A percentile compares a stretch with the other conserved stretches of the same genome.
Conservation (phyloP, 179 eudicot species). For the Silene noctiflora region DNA sequence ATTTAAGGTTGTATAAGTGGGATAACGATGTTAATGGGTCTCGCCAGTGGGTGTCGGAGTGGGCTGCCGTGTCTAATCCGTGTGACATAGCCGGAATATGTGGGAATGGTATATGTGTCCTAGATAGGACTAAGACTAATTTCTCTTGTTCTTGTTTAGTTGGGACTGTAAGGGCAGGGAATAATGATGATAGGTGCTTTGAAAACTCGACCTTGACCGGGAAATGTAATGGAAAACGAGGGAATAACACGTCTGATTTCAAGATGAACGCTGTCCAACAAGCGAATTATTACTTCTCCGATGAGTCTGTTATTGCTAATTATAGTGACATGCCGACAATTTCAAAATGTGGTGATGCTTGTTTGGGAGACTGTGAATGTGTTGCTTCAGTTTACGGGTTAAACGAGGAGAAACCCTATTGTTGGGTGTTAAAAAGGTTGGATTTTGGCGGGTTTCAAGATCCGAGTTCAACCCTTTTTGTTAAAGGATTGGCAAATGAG, state of each 20-base stretch:
- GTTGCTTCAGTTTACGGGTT: constrained; percentile 86
- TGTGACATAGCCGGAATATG: constrained; percentile 84
- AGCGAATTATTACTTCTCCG: constrained; percentile 60
- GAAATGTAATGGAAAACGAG: constrained; percentile 46
- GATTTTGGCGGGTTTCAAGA: constrained; percentile 89
- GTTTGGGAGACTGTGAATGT: constrained; percentile 74
- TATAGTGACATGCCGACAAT: constrained; percentile 54
- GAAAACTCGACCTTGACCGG: constrained; percentile 54
- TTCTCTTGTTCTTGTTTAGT: constrained; percentile 71
- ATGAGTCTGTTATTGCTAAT: constrained; percentile 65
- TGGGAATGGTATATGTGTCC: constrained; percentile 75
- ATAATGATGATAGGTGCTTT: constrained; percentile 37
- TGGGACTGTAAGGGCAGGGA: constrained; percentile 40
- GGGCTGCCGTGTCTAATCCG: constrained; percentile 89
- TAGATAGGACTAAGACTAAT: constrained; percentile 60
- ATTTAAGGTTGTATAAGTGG: constrained; percentile 68
- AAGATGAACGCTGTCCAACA: constrained; percentile 53
- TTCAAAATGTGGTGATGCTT: constrained; percentile 75
- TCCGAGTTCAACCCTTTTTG: constrained; percentile 76
- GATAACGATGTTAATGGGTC: constrained; percentile 72
- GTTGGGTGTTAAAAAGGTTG: constrained; percentile 73
- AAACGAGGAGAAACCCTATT: constrained; percentile 68
- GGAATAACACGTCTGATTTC: constrained; percentile 43
- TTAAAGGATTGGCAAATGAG: constrained; percentile 51
- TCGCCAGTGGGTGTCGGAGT: constrained; percentile 78